Evolutionary conservation across 305 asterid species (phyloP), one percentile per base, ranked within the genome.

Genomic region (Plantago coronopus): DNA sequence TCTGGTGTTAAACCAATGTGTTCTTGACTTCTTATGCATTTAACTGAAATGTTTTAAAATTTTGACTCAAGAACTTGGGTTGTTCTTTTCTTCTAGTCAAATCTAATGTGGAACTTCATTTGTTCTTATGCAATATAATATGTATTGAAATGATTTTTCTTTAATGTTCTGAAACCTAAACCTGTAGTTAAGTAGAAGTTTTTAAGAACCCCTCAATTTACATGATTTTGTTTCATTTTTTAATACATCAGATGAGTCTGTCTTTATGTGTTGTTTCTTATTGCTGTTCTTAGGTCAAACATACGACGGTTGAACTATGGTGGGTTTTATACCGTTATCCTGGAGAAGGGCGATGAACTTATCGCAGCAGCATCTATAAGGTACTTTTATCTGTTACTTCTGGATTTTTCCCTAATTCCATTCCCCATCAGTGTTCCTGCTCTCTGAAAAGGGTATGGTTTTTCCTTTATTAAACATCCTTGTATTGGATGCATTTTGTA

Each of bases 301-400:
- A 78, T 94, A 63, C 84, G 74, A 72, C 83, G 99, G 79, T 78
- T 94, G 78, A 79, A 90, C 83, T 90, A 78, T 53, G 67, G 62
- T 50, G 88, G 96, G 37, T 94, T 94, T 81, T 85, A 66, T 62
- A 90, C 96, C 70, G 40, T 83, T 67, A 54, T 87, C 77, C 81
- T 93, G 59, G 95, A 93, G 86, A 93, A 81, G 82, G 86, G 83
- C 48, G 95, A 85, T 22, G 95, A 87, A 59, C 68, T 89, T 67
- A 83, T 87, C 22, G 61, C 95, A 5, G 95, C 83, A 19, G 99
- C 99, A 59, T 83, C 97, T 48, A 77, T 93, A 77, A 93, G 99
- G 99, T 93, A 59, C 63, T 40, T 62, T 17, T 15, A 47, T 68
- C 44, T 65, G 57, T 57, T 65, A 38, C 37, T 20, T 63, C 23